Evolutionary conservation across 768 basidiomycete genomes (phyloP).

Genomic region (Lanmaoa rubissima): DNA sequence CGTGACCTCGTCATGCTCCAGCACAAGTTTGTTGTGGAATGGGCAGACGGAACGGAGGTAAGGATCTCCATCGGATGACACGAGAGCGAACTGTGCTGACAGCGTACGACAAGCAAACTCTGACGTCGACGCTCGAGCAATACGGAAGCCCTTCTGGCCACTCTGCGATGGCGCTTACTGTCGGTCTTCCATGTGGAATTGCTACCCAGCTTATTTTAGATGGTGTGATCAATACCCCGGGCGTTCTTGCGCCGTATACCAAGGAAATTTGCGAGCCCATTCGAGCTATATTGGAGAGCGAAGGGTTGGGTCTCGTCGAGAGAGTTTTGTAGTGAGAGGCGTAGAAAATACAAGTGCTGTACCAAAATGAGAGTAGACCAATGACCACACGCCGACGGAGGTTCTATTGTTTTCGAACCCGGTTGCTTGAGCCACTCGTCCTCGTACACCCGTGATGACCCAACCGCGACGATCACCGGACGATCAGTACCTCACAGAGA

Average conservation of each 20-base stretch:
- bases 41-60: slow-evolving; percentile 76
- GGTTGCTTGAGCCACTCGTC: background rate
- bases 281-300: slow-evolving; percentile 61
- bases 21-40: slow-evolving; percentile 94
- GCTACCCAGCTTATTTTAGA: slow-evolving; percentile 91
- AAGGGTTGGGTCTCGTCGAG: slow-evolving; percentile 75
- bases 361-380: background rate
- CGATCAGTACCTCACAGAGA: slow-evolving; percentile 62
- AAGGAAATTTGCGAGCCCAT: slow-evolving; percentile 82
- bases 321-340: slow-evolving; percentile 48
- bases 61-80: slow-evolving; percentile 16
- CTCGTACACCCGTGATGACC: slow-evolving; percentile 11
- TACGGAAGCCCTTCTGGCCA: slow-evolving; percentile 79
- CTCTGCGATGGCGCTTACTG: slow-evolving; percentile 89
- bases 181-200: slow-evolving; percentile 93
- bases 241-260: slow-evolving; percentile 84
- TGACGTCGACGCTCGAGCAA: slow-evolving; percentile 88
- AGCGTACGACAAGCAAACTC: slow-evolving; percentile 53
- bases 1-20: slow-evolving; percentile 97
- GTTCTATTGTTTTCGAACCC: background rate
- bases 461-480: slow-evolving; percentile 39
- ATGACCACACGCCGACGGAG: background rate
- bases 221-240: slow-evolving; percentile 72
- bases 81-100: slow-evolving; percentile 1
- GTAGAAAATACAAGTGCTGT: background rate